Conservation (phyloP, 2,329 filamentous ascomycete species). For the Trematosphaeria pertusa region DNA sequence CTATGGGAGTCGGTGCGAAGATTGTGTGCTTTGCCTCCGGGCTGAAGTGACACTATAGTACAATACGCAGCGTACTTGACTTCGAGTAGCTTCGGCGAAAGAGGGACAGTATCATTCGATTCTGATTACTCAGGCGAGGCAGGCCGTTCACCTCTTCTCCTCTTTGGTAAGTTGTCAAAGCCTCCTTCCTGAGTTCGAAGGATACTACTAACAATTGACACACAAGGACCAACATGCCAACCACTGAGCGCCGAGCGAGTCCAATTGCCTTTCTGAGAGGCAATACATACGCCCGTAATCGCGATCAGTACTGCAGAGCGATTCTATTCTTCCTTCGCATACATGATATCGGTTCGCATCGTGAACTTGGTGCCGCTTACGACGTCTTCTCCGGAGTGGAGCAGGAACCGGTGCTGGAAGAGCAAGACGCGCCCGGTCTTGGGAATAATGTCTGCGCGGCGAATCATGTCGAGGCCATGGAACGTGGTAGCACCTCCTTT, state of each 20-base stretch:
- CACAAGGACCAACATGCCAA: too few relatives aligned
- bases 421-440: conserved; percentile 61
- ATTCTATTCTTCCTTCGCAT: conserved; percentile 44
- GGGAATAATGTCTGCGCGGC: conserved; percentile 55
- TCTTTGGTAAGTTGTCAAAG: conserved; percentile 54
- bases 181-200: conserved; percentile 22
- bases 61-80: conserved; percentile 85
- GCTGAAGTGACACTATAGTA: conserved; percentile 83
- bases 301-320: too few relatives aligned
- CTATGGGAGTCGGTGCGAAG: conserved; percentile 95
- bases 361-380: conserved; percentile 62
- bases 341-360: conserved; percentile 64
- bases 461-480: conserved; percentile 40
- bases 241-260: too few relatives aligned
- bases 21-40: conserved; percentile 83
- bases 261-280: too few relatives aligned
- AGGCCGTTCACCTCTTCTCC: conserved; percentile 69
- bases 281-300: too few relatives aligned
- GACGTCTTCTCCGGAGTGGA: conserved; percentile 64
- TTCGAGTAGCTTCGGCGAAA: conserved; percentile 49
- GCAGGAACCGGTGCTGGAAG: conserved; percentile 62
- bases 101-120: conserved; percentile 76
- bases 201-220: conserved; percentile 55
- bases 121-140: conserved; percentile 90
- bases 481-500: conserved; percentile 64